Percentiles rank a stretch among this genome's conserved stretches.
Evolutionary conservation across 108 stramenopile species (phyloP).

Genomic region (Stephanodiscus triporus): DNA sequence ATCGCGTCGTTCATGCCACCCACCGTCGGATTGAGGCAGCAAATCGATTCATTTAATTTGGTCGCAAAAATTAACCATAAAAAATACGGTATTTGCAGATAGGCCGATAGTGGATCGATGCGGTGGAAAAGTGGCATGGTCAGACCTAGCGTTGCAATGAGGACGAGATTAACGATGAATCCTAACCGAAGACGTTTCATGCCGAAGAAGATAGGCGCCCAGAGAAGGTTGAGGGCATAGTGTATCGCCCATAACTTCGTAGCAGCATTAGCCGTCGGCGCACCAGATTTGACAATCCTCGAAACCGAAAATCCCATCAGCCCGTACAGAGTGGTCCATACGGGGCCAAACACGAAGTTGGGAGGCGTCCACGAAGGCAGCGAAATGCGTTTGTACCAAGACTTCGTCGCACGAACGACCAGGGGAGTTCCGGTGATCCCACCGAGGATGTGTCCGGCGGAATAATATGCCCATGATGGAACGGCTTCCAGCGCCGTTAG

Average conservation of each 20-base stretch:
- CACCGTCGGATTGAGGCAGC: slow-evolving; percentile 58
- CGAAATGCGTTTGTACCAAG: slow-evolving; percentile 60
- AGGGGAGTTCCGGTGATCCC: slow-evolving; percentile 54
- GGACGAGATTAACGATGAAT: slow-evolving; percentile 42
- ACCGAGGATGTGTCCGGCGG: slow-evolving; percentile 51
- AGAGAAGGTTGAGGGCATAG: slow-evolving; percentile 57
- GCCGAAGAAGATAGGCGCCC: slow-evolving; percentile 77
- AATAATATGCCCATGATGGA: slow-evolving; percentile 32
- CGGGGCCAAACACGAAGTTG: slow-evolving; percentile 64
- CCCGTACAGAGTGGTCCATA: slow-evolving; percentile 69
- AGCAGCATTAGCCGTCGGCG: slow-evolving; percentile 3
- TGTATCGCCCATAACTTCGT: slow-evolving; percentile 49
- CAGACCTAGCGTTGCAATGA: slow-evolving; percentile 46
- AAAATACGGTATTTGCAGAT: slow-evolving; percentile 63
- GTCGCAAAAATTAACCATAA: slow-evolving; percentile 70
- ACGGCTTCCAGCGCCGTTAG: background rate
- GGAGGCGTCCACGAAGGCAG: slow-evolving; percentile 68
- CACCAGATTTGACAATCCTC: slow-evolving; percentile 23
- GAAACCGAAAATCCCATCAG: slow-evolving; percentile 61
- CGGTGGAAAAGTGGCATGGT: slow-evolving; percentile 45
- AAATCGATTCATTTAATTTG: slow-evolving; percentile 56
- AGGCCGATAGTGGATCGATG: slow-evolving; percentile 41
- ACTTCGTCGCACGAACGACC: slow-evolving; percentile 51
- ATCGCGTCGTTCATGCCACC: slow-evolving; percentile 59
- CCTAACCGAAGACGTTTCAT: slow-evolving; percentile 52